Conservation (phyloP, 176 grass and related monocot genomes). For the Calamus simplicifolius region DNA sequence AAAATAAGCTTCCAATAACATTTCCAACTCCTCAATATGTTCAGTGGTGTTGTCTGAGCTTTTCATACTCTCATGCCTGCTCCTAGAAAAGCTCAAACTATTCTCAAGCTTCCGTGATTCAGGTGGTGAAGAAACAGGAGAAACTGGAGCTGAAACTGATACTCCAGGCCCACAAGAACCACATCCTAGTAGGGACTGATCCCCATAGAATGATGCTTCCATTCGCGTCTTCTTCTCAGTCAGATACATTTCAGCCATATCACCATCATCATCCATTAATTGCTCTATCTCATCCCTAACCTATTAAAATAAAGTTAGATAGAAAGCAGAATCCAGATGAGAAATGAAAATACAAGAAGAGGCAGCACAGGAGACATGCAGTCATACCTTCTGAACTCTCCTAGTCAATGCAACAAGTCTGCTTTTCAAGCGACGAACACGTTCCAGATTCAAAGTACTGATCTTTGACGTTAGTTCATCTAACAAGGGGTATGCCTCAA, state of each 20-base stretch:
- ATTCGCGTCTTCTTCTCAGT: constrained; percentile 76
- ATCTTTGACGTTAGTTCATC: constrained; percentile 79
- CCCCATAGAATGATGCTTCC: constrained; percentile 53
- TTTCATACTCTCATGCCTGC: constrained; percentile 57
- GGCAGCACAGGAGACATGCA: no score
- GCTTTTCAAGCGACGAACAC: constrained; percentile 71
- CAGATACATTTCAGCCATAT: constrained; percentile 99
- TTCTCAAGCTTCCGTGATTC: constrained; percentile 49
- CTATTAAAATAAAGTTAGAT: constrained; percentile 16
- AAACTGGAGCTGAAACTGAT: constrained; percentile 77
- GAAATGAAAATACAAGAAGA: no score
- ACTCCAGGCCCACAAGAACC: constrained; percentile 32
- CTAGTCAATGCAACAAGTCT: constrained; percentile 76
- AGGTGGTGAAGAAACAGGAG: constrained; percentile 51
- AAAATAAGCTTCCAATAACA: constrained; percentile 96
- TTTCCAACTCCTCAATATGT: constrained; percentile 71
- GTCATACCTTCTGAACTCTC: constrained; percentile 87
- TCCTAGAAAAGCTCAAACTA: constrained; percentile 51
- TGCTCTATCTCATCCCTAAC: constrained; percentile 95
- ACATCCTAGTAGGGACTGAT: constrained; percentile 39
- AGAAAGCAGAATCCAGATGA: no score
- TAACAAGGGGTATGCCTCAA: constrained; percentile 81
- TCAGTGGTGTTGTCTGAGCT: constrained; percentile 52
- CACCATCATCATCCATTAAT: constrained; percentile 92
- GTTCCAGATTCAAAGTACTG: constrained; percentile 83